Base-by-base conservation (phyloP, 1,284 basidiomycete genomes). In the Cutaneotrichosporon cavernicola region DNA sequence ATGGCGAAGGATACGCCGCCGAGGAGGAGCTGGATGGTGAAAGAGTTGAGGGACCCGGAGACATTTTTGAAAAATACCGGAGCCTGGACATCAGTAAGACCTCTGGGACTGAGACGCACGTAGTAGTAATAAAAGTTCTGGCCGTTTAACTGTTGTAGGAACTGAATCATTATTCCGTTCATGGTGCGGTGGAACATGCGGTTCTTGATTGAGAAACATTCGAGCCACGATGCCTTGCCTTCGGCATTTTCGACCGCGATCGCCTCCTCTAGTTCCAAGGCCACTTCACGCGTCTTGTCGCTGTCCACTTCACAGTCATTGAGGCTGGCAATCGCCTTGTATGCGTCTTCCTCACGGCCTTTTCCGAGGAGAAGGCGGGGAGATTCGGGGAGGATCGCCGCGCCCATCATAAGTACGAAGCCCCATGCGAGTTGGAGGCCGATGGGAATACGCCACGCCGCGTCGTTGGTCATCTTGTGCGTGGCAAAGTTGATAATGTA, bases 81-180 rank as follows among this genome's bases (percentile, higher is more conserved):
- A 11, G 89, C 90, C 22, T 46, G 61, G 46, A 62, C 69, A 56
- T 65, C 64, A 36, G 4, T 13, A 36, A 36, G 36, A 10, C 13
- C 9, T 13, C 36, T 36, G 36, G 36, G n/a, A n/a, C n/a, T 13
- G 9, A 9, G 56, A 62, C 64, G 50, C 67, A 68, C 61, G 38
- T 78, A 78, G 58, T 80, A 52, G 22, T 52, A 65, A 49, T 62
- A 66, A 58, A 69, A 66, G 61, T 78, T 79, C 21, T 56, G 34
- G 21, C 53, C 80, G 61, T 76, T 89, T 38, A 91, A 80, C 70
- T 91, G 90, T 70, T 91, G 89, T 59, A 91, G 86, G 72, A 90
- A 90, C 74, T 90, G 89, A 43, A 91, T 78, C 87, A 90, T 89
- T 86, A 90, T 90, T 34, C 88, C 87, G 67, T 89, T 60, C 18